Evolutionary conservation across 2,329 filamentous ascomycete species (phyloP), one percentile per base, ranked within the genome.

Genomic region (Graphiopsis chlorocephala): DNA sequence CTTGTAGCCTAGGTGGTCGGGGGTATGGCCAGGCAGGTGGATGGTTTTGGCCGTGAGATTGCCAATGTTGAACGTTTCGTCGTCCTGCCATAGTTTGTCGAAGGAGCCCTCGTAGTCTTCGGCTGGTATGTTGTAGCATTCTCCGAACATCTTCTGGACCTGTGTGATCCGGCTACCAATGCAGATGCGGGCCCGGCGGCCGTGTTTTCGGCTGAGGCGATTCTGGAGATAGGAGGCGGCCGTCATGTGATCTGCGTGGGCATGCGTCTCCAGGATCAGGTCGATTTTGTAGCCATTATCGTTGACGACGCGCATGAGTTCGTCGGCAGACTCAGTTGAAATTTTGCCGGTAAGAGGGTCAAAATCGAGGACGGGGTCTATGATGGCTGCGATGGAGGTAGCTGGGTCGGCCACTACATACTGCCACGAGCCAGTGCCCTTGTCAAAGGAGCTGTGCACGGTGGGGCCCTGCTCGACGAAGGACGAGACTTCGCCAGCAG

Each of bases 321-420:
- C 52, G 65, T 89, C 85, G 1, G 87, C 87, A 0, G 82, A 77
- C 0, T 69, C 55, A 0, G 86, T 88, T 6, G 74, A 78, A 65
- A 89, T 79, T 1, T 62, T 71, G 45, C 77, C 74, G 1, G 74
- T 79, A 12, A 72, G 68, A 1, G 79, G 78, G 53, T 87, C 81
- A 66, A 82, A 88, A 72, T 89, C 82, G 2, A 89, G 71, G 0
- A 90, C 87, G 0, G 87, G 78, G 68, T 90, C 87, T 68, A 90
- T 88, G 60, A 89, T 84, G 64, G 80, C 82, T 1, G 85, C 83
- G 0, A 70, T 71, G 1, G 69, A 72, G 0, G 84, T 85, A 0
- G 71, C 64, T 0, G 84, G 81, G 66, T 88, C 86, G 0, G 80
- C 83, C 1, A 89, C 81, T 0, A 89, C 68, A 66, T 87, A 88